These are phyloP conservation scores for Boletales sp. DNA, from an alignment of 768 basidiomycete species.

Conservation along the genomic window DNA sequence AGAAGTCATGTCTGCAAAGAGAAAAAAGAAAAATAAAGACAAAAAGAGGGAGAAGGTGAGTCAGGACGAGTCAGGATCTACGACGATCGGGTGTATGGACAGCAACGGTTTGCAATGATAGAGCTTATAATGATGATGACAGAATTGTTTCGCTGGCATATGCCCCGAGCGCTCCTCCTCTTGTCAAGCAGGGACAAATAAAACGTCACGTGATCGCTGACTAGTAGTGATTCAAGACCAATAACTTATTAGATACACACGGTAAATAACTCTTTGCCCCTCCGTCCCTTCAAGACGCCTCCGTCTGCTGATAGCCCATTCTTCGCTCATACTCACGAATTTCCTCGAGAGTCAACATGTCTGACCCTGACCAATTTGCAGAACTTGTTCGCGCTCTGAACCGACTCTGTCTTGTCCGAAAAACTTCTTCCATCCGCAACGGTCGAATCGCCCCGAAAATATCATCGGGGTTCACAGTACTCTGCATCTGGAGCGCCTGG, in stretches of 20 bases:
- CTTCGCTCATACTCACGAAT: constrained; percentile 82
- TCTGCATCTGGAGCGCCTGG: constrained; percentile 76
- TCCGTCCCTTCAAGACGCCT: constrained; percentile 11
- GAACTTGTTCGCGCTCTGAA: constrained; percentile 91
- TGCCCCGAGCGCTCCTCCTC: constrained; percentile 10
- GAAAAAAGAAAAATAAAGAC: constrained; percentile 19
- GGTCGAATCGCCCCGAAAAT: constrained; percentile 89
- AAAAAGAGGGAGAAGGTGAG: constrained; percentile 31
- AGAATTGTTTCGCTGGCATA: constrained; percentile 19
- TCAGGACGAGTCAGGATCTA: constrained; percentile 23
- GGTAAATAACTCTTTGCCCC: constrained; percentile 2
- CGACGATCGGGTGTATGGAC: constrained; percentile 33
- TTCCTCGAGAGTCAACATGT: constrained; percentile 79
- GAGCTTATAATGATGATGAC: constrained; percentile 16
- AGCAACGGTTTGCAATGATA: constrained; percentile 24
- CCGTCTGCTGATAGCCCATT: constrained; percentile 72
- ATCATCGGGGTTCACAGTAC: constrained; percentile 84
- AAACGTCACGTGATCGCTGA: constrained; percentile 13
- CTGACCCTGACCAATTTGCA: constrained; percentile 95
- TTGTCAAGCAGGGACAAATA: constrained; percentile 24
- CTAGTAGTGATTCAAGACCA: not conserved
- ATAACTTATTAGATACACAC: not conserved
- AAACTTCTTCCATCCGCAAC: constrained; percentile 90
- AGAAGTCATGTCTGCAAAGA: constrained; percentile 54
- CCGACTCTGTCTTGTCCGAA: constrained; percentile 70